Conservation (phyloP, 306 rosid species). For the Quillaja saponaria region DNA sequence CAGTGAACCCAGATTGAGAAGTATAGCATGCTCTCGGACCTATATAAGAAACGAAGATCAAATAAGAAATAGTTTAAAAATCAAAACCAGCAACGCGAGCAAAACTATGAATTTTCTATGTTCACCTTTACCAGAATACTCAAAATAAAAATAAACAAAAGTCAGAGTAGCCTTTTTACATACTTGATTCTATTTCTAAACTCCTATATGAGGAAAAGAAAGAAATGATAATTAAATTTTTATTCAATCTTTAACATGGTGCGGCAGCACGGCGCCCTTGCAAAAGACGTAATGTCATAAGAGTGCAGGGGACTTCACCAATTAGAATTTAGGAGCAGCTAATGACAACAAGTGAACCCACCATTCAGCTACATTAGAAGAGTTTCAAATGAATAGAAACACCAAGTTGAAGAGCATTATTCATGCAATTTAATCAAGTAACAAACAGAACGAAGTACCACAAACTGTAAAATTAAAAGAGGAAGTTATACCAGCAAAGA, state of each 20-base stretch:
- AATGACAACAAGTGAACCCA: neutral
- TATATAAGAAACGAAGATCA: conserved; percentile 37
- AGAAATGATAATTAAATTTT: conserved; percentile 18
- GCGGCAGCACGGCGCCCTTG: neutral
- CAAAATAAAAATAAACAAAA: conserved; percentile 3
- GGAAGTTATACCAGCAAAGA: conserved; percentile 70
- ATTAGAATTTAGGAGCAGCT: neutral
- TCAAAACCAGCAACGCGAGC: neutral
- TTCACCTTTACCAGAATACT: conserved; percentile 15
- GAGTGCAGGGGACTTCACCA: conserved; percentile 1
- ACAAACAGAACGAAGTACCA: neutral
- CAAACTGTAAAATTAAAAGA: neutral
- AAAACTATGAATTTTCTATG: neutral
- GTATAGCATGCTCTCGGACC: conserved; percentile 96
- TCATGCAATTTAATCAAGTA: conserved; percentile 2
- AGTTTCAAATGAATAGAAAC: neutral
- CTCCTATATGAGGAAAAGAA: neutral
- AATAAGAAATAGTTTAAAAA: conserved; percentile 9
- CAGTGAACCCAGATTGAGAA: conserved; percentile 88
- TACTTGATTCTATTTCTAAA: neutral
- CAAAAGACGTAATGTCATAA: neutral
- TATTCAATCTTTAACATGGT: neutral
- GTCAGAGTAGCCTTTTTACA: neutral
- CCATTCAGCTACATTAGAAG: neutral
- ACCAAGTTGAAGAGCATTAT: neutral